Evolutionary conservation across 495 filamentous ascomycete genomes (phyloP), one percentile per base, ranked within the genome.

Genomic region (Hyaloscypha finlandica): DNA sequence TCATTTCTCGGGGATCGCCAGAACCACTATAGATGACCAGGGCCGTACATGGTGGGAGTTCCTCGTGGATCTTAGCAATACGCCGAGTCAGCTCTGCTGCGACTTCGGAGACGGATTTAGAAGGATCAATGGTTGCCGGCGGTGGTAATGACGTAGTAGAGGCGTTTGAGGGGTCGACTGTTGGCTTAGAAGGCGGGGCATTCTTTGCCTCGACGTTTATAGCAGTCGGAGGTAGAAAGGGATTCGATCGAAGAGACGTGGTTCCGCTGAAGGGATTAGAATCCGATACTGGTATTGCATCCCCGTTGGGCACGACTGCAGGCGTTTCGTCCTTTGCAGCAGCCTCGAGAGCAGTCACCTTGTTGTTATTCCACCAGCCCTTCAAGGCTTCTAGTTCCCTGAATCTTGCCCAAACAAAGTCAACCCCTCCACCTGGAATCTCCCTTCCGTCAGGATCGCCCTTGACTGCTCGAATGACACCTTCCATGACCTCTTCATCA

Each of bases 11-110:
- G 8, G 93, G 93, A 72, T 98, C 92, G 12, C 96, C 94, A 0
- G 90, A 93, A 9, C 95, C 95, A 61, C 88, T 90, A 77, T 95
- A 93, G 12, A 99, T 88, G 4, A 99, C 85, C 60, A 98, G 87
- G 0, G 92, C 88, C 0, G 96, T 97, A 72, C 92, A 94, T 0
- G 85, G 84, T 0, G 95, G 93, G 4, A 98, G 80, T 3, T 85
- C 82, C 6, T 89, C 87, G 77, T 94, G 88, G 67, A 98, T 86
- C 25, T 79, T 78, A 53, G 84, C 79, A 64, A 99, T 88, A 30
- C 89, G 81, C 19, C 78, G 73, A 4, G 75, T 66, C 25, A 86
- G 77, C 8, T 82, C 77, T 6, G 76, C 70, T 1, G 83, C 79
- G 45, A 87, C 87, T 30, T 84, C 80, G 22, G 85, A 79, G 59